Percentiles rank a stretch among this genome's conserved stretches.
phyloP scores from a whole-genome alignment of 208 protist species.

The Leishmania mexicana region DNA sequence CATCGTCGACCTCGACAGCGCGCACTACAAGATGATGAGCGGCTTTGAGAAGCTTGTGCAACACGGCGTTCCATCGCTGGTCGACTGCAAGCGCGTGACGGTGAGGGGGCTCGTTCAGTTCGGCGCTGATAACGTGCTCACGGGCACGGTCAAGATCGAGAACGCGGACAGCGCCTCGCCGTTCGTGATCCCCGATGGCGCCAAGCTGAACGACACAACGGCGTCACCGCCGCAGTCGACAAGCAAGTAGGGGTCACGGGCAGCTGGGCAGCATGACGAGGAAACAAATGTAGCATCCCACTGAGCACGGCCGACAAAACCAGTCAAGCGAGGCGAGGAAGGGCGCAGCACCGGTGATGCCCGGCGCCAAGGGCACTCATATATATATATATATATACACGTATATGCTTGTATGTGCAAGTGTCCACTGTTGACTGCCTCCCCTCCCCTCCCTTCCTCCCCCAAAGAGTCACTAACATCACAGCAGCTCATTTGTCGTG shows the following conservation, averaged over 20 bases:
- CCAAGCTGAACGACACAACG: conserved; percentile 57
- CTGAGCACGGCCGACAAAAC: background rate
- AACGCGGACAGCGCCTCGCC: conserved; percentile 37
- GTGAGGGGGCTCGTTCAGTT: conserved; percentile 74
- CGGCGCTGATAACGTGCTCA: conserved; percentile 49
- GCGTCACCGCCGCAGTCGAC: conserved; percentile 6
- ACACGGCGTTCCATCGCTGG: conserved; percentile 69
- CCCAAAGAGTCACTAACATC: background rate
- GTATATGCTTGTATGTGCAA: background rate
- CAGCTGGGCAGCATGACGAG: background rate
- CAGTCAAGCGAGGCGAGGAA: background rate
- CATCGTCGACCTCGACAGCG: conserved; percentile 64
- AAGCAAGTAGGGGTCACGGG: background rate
- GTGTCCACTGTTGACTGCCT: background rate
- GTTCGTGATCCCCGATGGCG: conserved; percentile 46
- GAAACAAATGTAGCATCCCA: background rate
- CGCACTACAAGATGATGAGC: conserved; percentile 78
- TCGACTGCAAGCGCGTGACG: conserved; percentile 56
- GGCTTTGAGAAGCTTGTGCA: conserved; percentile 65
- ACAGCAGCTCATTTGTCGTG: background rate
- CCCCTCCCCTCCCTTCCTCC: background rate
- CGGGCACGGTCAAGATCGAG: conserved; percentile 68
- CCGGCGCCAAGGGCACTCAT: background rate
- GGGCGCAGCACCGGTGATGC: background rate
- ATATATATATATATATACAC: background rate